These are phyloP conservation scores for Ascosphaera apis DNA, from an alignment of 2,329 filamentous ascomycete species.

Conservation along the genomic window DNA sequence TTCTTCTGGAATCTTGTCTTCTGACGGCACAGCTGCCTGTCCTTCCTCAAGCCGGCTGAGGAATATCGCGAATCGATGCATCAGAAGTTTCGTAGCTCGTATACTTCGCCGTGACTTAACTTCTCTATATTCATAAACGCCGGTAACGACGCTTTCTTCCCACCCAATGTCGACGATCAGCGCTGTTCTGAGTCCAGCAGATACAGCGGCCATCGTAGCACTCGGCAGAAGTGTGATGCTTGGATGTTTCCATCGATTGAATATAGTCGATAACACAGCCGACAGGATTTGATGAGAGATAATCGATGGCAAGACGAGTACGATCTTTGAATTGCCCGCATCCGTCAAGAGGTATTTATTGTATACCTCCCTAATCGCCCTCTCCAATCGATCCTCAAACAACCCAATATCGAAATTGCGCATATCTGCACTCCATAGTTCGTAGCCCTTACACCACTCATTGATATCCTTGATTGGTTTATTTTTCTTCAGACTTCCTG, in stretches of 20 bases:
- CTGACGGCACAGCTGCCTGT: slow-evolving; percentile 6
- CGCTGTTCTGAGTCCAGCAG: slow-evolving; percentile 65
- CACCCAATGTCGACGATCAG: slow-evolving; percentile 80
- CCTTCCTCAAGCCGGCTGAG: slow-evolving; percentile 11
- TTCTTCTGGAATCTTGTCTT: slow-evolving; percentile 6
- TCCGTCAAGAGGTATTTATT: slow-evolving; percentile 42
- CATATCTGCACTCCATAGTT: slow-evolving; percentile 63
- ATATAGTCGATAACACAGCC: slow-evolving; percentile 51
- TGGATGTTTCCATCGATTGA: slow-evolving; percentile 57
- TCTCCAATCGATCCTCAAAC: slow-evolving; percentile 68
- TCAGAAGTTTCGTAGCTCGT: slow-evolving; percentile 49
- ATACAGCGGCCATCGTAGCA: slow-evolving; percentile 49
- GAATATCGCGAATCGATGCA: slow-evolving; percentile 38
- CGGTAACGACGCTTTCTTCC: slow-evolving; percentile 69
- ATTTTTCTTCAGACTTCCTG: slow-evolving; percentile 20
- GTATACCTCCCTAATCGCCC: slow-evolving; percentile 58
- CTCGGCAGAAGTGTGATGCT: slow-evolving; percentile 60
- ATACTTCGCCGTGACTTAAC: slow-evolving; percentile 46
- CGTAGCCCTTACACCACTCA: slow-evolving; percentile 25
- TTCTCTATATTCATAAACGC: slow-evolving; percentile 76
- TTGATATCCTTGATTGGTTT: slow-evolving; percentile 11
- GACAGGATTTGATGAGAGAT: slow-evolving; percentile 60
- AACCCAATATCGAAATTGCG: slow-evolving; percentile 51
- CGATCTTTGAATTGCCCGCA: slow-evolving; percentile 46
- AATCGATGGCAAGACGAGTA: slow-evolving; percentile 53